Evolutionary conservation across 805 yeast species (phyloP), one percentile per base, ranked within the genome.

Genomic region (Tanozyma kutaoensis): DNA sequence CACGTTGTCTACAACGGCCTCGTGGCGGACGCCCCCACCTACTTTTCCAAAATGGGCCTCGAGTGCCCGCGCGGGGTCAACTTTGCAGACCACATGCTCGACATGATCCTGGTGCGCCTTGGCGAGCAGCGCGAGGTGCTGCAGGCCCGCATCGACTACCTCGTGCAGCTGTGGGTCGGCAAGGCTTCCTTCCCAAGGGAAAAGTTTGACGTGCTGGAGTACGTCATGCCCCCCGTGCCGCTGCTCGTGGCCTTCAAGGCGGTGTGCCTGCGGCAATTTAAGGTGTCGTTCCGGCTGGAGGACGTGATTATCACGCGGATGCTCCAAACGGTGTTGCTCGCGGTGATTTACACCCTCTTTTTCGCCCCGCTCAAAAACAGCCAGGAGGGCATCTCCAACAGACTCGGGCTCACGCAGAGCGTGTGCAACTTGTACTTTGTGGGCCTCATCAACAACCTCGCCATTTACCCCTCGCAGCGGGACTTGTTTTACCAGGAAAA

Each of bases 361-460:
- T 82, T 73, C 55, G 45, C 64, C 0, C 61, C 65, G 3, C 46
- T 59, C 28, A 48, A 34, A 24, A 46, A 55, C 30, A 34, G 45
- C 9, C 50, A 45, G 27, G 55, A 56, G 15, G 76, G 88, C 19
- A 63, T 80, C 18, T 62, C 61, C 31, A 70, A 81, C 46, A 55
- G 93, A 36, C 49, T 84, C 12, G 94, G 94, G 3, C 52, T 82
- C 26, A 63, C 77, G 3, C 94, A 84, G 46, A 80, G 79, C 42
- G 65, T 76, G 3, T 55, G 76, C 14, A 72, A 82, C 17, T 46
- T 82, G 27, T 82, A 77, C 43, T 84, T 73, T 45, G 72, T 74
- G 25, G 95, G 95, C 1, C 69, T 82, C 65, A 61, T 84, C 29
- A 79, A 76, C 40, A 82, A 81, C 46, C 58, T 82, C 43, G 68